Evolutionary conservation across 495 filamentous ascomycete genomes (phyloP).

Genomic region (Penicillium goetzii): DNA sequence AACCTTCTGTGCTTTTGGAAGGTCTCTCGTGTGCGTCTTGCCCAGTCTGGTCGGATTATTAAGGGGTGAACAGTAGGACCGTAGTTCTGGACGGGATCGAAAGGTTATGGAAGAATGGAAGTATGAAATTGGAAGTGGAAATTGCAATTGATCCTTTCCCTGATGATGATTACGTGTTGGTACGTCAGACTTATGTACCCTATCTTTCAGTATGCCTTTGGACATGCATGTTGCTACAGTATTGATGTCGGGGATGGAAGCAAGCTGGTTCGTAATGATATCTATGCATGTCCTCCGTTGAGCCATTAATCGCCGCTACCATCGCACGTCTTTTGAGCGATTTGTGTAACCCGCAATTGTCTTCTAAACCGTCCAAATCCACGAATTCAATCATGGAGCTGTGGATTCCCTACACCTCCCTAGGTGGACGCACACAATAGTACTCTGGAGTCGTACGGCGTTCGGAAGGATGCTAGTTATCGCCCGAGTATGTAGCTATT

Average conservation of each 20-base stretch:
- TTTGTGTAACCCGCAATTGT: not conserved
- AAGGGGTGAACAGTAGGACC: not conserved
- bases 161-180: not conserved
- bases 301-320: not conserved
- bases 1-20: not conserved
- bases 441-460: not conserved
- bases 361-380: not conserved
- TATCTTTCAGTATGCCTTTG: not conserved
- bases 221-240: not conserved
- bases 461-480: not conserved
- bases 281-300: not conserved
- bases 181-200: not conserved
- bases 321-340: not conserved
- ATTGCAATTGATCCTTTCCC: not conserved
- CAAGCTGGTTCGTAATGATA: slow-evolving; percentile 1
- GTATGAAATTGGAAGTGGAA: slow-evolving; percentile 1
- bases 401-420: not conserved
- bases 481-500: too few relatives aligned
- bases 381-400: not conserved
- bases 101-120: not conserved
- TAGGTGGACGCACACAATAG: not conserved
- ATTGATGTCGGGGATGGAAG: not conserved
- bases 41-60: not conserved
- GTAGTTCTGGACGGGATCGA: slow-evolving; percentile 1
- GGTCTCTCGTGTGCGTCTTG: slow-evolving; percentile 1